Percentiles rank a stretch among this genome's conserved stretches.
These are phyloP conservation scores for Tulasnella sp. DNA, from an alignment of 768 basidiomycete species.

Conservation along the genomic window DNA sequence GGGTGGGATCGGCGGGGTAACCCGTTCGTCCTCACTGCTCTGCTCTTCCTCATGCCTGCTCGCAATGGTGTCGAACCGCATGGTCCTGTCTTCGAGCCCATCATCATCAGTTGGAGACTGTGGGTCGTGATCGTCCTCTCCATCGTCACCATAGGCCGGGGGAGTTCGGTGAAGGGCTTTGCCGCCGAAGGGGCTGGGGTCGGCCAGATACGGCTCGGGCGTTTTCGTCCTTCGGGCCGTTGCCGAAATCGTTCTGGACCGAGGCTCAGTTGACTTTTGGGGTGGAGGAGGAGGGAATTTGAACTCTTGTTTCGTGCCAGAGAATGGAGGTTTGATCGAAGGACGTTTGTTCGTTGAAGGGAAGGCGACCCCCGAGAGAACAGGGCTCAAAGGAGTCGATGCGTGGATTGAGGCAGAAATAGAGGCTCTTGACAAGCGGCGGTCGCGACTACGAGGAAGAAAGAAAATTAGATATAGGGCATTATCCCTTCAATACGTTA, in stretches of 20 bases:
- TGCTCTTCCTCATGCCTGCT: not conserved
- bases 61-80: not conserved
- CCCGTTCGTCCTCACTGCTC: slow-evolving; percentile 7
- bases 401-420: not conserved
- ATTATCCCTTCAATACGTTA: too few relatives aligned
- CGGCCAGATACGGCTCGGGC: not conserved
- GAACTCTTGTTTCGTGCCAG: not conserved
- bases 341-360: not conserved
- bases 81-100: not conserved
- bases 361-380: not conserved
- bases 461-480: not conserved
- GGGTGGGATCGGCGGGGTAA: not conserved
- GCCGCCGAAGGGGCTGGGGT: not conserved
- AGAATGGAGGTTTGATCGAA: not conserved
- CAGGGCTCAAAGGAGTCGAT: not conserved
- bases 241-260: not conserved
- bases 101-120: not conserved
- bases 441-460: not conserved
- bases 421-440: not conserved
- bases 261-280: not conserved
- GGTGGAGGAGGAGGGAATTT: not conserved
- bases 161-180: not conserved
- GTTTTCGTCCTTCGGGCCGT: not conserved
- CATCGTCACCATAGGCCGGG: not conserved
- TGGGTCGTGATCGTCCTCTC: not conserved